phyloP scores from a whole-genome alignment of 139 green algal genomes.

The Axilococcus clingmanii region DNA sequence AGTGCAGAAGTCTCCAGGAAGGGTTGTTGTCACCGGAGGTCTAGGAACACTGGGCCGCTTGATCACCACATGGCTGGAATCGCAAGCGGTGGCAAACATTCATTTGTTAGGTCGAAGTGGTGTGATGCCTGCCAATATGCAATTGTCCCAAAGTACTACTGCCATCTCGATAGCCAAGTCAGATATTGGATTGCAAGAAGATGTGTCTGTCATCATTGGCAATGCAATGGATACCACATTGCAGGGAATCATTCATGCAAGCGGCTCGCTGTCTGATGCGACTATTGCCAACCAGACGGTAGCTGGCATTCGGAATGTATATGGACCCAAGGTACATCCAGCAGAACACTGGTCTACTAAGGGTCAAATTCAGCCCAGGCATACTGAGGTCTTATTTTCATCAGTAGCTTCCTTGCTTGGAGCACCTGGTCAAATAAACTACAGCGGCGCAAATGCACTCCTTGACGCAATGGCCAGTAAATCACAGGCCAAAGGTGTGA shows the following conservation, averaged over 20 bases:
- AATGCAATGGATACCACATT: constrained; percentile 2
- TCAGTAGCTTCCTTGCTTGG: constrained; percentile 40
- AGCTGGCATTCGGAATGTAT: constrained; percentile 29
- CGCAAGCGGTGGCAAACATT: constrained; percentile 10
- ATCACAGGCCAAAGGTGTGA: constrained; percentile 3
- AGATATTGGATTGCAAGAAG: constrained; percentile 17
- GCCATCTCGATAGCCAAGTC: constrained; percentile 13
- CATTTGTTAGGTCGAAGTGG: constrained; percentile 21
- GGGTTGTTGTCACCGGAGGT: constrained; percentile 28
- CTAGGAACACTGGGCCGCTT: constrained; percentile 36
- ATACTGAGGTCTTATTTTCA: constrained; percentile 51
- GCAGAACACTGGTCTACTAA: not conserved
- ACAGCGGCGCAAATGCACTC: constrained; percentile 41
- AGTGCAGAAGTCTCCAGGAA: not conserved
- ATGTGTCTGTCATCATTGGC: constrained; percentile 6
- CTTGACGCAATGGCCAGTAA: constrained; percentile 33
- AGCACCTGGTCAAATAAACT: constrained; percentile 43
- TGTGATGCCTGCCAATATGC: not conserved
- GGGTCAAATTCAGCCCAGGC: constrained; percentile 7
- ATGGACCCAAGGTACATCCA: constrained; percentile 24
- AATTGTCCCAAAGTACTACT: not conserved
- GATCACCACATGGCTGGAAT: constrained; percentile 48
- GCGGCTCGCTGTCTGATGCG: constrained; percentile 59
- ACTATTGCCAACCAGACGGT: constrained; percentile 48
- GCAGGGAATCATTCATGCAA: constrained; percentile 51